Evolutionary conservation across 2,329 filamentous ascomycete species (phyloP).

Genomic region (Cytospora piceicola): DNA sequence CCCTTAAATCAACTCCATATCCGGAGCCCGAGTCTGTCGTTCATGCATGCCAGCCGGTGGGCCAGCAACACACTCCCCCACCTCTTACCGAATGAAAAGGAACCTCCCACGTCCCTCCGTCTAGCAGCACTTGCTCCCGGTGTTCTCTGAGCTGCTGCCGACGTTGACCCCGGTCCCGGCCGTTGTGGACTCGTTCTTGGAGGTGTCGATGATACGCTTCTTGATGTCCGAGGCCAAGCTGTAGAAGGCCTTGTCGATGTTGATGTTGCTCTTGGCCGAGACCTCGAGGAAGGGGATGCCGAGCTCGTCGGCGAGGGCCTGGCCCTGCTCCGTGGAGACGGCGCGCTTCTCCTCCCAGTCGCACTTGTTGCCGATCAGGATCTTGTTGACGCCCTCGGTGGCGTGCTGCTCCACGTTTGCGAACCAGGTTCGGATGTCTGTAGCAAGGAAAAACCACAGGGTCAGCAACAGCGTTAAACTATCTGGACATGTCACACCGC

Average conservation of each 20-base stretch:
- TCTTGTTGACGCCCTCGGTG: conserved; percentile 99
- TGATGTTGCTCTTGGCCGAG: conserved; percentile 98
- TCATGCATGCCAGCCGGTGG: neutral
- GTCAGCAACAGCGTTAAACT: neutral
- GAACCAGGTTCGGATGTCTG: conserved; percentile 99
- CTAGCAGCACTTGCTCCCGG: conserved; percentile 77
- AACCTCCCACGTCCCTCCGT: neutral
- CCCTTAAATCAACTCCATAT: neutral
- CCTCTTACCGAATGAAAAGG: too few relatives aligned
- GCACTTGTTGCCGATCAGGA: conserved; percentile 99
- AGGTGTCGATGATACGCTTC: conserved; percentile 93
- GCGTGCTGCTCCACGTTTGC: conserved; percentile 98
- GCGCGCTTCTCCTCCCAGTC: conserved; percentile 99
- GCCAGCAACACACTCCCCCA: neutral
- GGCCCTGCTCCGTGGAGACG: conserved; percentile 89
- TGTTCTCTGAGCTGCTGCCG: conserved; percentile 61
- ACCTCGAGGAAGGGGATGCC: conserved; percentile 99
- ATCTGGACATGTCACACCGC: conserved; percentile 8
- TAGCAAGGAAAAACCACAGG: conserved; percentile 4
- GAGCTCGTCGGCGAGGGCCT: conserved; percentile 91
- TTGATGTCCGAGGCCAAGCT: conserved; percentile 95
- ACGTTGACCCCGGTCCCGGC: conserved; percentile 68
- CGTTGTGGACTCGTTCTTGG: conserved; percentile 71
- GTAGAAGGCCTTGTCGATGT: conserved; percentile 99
- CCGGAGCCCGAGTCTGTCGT: neutral